Base-by-base conservation (phyloP, 345 rosid species). In the Dovyalis caffra region DNA sequence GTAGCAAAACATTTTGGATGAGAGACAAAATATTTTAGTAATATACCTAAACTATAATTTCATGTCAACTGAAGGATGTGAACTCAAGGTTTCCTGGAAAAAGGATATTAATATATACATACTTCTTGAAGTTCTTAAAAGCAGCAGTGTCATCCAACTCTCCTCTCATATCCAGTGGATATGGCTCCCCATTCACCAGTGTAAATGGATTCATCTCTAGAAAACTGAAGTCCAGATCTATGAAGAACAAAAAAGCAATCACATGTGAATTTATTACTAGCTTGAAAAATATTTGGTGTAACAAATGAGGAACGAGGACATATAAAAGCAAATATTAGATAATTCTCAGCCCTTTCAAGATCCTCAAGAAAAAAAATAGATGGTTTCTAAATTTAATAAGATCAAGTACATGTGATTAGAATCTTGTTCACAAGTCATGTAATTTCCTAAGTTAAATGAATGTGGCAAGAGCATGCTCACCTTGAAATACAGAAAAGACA, bases 121-220 rank as follows among this genome's bases (percentile, higher is more conserved):
- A 95, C 98, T 86, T 96, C 71, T 89, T 88, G 78, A 96, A 96
- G 79, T 92, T 96, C 85, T 96, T 96, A 80, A 96, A 96, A 76
- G 98, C 89, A 69, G 99, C 98, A 58, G 97, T 96, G 72, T 96
- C 97, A 63, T 96, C 98, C 75, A 96, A 69, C 78, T 96, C 98
- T 76, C 98, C 99, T 76, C 99, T 93, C 97, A 96, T 93, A 82
- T 96, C 99, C 74, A 96, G 77, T 60, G 98, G 99, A 78, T 84
- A 96, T 15, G 97, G 98, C 79, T 96, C 92, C 45, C 98, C 92
- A 77, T 88, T 83, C 35, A 93, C 90, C 67, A 96, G 78, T 12
- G 97, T 87, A 80, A 96, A 96, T 67, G 99, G 99, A 81, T 95
- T 95, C 95, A 95, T 88, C 90, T 92, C 96, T 79, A 94, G 56